Percentiles rank a stretch among this genome's conserved stretches.
Evolutionary conservation across 1,139 yeast genomes (phyloP).

Genomic region (Lodderomyces beijingensis): DNA sequence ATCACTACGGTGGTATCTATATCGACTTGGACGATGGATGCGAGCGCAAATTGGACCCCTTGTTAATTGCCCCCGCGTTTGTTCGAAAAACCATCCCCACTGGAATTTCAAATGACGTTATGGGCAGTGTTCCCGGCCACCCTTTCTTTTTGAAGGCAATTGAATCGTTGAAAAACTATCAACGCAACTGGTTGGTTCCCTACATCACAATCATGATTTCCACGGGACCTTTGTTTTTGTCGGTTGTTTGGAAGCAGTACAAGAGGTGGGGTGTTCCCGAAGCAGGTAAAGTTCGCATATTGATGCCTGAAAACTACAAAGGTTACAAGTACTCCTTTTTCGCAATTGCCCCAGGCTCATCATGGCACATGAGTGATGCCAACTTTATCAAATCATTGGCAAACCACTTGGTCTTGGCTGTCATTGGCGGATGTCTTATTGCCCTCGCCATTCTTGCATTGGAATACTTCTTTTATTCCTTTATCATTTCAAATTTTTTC

Average conservation of each 20-base stretch:
- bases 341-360: slow-evolving; percentile 70
- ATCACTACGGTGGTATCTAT: slow-evolving; percentile 85
- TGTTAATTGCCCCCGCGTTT: slow-evolving; percentile 78
- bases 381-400: slow-evolving; percentile 66
- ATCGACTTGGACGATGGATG: slow-evolving; percentile 91
- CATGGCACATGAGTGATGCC: slow-evolving; percentile 90
- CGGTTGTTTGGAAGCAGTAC: slow-evolving; percentile 84
- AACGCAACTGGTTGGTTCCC: slow-evolving; percentile 75
- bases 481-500: slow-evolving; percentile 31
- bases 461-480: slow-evolving; percentile 60
- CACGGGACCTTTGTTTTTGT: slow-evolving; percentile 86
- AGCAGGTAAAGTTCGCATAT: slow-evolving; percentile 57
- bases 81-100: slow-evolving; percentile 86
- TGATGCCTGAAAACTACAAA: slow-evolving; percentile 71
- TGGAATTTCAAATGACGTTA: slow-evolving; percentile 88
- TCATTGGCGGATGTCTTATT: slow-evolving; percentile 59
- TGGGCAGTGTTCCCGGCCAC: slow-evolving; percentile 86
- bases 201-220: slow-evolving; percentile 90
- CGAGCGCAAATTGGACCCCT: slow-evolving; percentile 69
- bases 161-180: slow-evolving; percentile 58
- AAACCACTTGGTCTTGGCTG: slow-evolving; percentile 65
- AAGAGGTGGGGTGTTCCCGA: slow-evolving; percentile 73
- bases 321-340: slow-evolving; percentile 58
- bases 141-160: slow-evolving; percentile 77
- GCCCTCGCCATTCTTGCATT: slow-evolving; percentile 53